phyloP scores from a whole-genome alignment of 176 grass and related monocot genomes.

The Zoysia pacifica region DNA sequence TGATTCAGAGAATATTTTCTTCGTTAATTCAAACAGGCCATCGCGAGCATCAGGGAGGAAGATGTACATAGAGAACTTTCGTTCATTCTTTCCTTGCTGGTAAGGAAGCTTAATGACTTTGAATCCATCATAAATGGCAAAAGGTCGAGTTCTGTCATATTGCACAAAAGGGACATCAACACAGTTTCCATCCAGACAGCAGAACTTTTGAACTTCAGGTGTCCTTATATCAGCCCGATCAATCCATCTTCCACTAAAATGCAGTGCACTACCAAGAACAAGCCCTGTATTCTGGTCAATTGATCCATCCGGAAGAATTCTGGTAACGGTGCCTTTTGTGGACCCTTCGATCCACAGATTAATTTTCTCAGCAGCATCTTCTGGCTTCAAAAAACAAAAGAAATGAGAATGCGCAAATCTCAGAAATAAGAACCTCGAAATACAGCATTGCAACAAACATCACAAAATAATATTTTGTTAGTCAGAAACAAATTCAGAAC shows the following conservation, averaged over 20 bases:
- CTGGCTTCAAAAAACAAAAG: conserved; percentile 38
- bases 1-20: conserved; percentile 46
- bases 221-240: conserved; percentile 35
- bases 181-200: conserved; percentile 47
- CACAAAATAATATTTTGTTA: conserved; percentile 6
- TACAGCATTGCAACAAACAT: neutral
- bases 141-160: conserved; percentile 52
- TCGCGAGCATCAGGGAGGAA: conserved; percentile 53
- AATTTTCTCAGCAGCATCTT: conserved; percentile 37
- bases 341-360: conserved; percentile 41
- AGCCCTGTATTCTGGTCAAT: conserved; percentile 52
- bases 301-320: conserved; percentile 26
- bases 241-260: conserved; percentile 53
- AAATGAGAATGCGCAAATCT: neutral
- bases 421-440: neutral
- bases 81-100: conserved; percentile 44
- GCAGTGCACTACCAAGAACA: conserved; percentile 51
- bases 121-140: conserved; percentile 43
- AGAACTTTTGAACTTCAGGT: conserved; percentile 31
- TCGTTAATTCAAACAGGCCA: conserved; percentile 55
- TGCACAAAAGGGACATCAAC: conserved; percentile 45
- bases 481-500: neutral
- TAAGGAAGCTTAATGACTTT: conserved; percentile 65
- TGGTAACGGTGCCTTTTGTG: conserved; percentile 35
- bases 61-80: conserved; percentile 58